Conservation (phyloP, 2,329 filamentous ascomycete species). For the Hymenoscyphus fructigenus region DNA sequence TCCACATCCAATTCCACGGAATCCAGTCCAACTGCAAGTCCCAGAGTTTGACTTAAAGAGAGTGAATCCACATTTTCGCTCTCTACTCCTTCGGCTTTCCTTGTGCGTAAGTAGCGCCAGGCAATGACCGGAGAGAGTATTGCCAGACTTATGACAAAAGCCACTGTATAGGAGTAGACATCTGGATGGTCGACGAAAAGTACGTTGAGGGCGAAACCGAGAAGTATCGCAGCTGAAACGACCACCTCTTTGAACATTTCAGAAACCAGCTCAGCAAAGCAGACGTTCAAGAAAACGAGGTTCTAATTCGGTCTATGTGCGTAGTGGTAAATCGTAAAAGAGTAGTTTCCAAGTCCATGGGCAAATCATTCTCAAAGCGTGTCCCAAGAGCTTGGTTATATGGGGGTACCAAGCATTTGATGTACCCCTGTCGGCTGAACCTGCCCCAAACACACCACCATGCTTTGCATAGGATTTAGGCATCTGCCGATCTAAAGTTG, state of each 20-base stretch:
- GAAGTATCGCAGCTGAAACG: conserved; percentile 26
- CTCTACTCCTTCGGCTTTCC: neutral
- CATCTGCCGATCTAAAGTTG: neutral
- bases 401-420: neutral
- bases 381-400: neutral
- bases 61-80: neutral
- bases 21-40: neutral
- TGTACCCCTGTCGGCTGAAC: neutral
- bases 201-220: conserved; percentile 26
- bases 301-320: neutral
- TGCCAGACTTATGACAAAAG: conserved; percentile 22
- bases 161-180: conserved; percentile 25
- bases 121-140: conserved; percentile 21
- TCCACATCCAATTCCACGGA: neutral
- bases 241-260: conserved; percentile 26
- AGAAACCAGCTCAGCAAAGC: neutral
- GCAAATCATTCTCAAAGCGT: neutral
- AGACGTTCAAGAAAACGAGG: neutral
- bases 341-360: neutral
- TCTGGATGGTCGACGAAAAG: conserved; percentile 27
- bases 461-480: neutral
- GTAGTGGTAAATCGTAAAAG: neutral
- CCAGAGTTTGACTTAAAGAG: neutral
- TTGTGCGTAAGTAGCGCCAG: conserved; percentile 12
- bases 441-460: neutral